phyloP scores from a whole-genome alignment of 2,329 filamentous ascomycete species.

The Aspergillus costaricaensis region DNA sequence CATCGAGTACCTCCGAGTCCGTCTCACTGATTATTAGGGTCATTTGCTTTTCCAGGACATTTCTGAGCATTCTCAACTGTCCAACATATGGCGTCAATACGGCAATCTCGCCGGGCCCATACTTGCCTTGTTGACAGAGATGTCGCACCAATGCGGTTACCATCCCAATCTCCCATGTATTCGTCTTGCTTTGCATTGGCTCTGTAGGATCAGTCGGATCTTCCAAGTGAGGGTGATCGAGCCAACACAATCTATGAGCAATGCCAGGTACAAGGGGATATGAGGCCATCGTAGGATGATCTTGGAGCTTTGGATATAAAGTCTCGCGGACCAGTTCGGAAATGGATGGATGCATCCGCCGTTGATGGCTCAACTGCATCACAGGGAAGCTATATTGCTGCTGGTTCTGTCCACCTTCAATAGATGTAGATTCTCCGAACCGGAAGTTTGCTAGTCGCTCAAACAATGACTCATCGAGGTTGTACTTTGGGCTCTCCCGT shows the following conservation, averaged over 20 bases:
- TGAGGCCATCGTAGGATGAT: neutral
- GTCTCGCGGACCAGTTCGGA: slow-evolving; percentile 5
- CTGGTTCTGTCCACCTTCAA: neutral
- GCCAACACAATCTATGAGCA: slow-evolving; percentile 22
- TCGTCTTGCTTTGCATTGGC: slow-evolving; percentile 18
- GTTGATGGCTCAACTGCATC: slow-evolving; percentile 8
- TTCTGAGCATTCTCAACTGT: slow-evolving; percentile 18
- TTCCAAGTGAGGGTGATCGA: slow-evolving; percentile 21
- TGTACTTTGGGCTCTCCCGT: neutral
- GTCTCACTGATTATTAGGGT: slow-evolving; percentile 7
- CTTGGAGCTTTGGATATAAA: slow-evolving; percentile 10
- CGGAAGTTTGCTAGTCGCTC: slow-evolving; percentile 5
- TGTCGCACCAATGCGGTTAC: slow-evolving; percentile 22
- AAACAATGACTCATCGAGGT: slow-evolving; percentile 12
- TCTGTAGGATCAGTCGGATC: slow-evolving; percentile 13
- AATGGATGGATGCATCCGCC: slow-evolving; percentile 12
- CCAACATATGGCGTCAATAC: slow-evolving; percentile 25
- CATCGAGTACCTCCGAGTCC: neutral
- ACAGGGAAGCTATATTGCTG: slow-evolving; percentile 1
- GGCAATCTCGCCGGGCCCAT: slow-evolving; percentile 24
- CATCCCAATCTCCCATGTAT: slow-evolving; percentile 25
- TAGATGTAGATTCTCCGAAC: neutral
- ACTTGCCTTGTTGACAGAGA: slow-evolving; percentile 25
- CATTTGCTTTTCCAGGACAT: slow-evolving; percentile 1
- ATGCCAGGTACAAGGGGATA: slow-evolving; percentile 11